Conservation (phyloP, 225 moss, liverwort and hornwort species). For the Polytrichum formosum region DNA sequence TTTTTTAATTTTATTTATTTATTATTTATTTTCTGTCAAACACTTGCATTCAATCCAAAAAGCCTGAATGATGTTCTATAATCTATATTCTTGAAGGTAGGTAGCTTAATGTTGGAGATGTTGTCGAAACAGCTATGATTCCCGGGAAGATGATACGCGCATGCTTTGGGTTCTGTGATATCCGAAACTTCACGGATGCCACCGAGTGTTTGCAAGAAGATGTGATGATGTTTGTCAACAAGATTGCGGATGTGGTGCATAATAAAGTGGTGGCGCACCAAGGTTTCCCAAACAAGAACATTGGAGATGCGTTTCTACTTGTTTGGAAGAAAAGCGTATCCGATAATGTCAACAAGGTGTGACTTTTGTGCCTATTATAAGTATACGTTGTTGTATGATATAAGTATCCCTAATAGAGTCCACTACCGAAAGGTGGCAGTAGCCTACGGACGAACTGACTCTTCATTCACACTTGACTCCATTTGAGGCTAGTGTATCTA, state of each 20-base stretch:
- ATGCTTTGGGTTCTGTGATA: slow-evolving; percentile 97
- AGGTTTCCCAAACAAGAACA: slow-evolving; percentile 98
- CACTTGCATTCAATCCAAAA: too few species aligned
- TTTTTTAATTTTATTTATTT: too few species aligned
- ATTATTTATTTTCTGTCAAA: too few species aligned
- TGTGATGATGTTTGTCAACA: slow-evolving; percentile 99
- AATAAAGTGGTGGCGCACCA: slow-evolving; percentile 88
- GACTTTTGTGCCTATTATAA: neutral
- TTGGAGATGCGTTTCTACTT: slow-evolving; percentile 93
- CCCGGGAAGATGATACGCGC: slow-evolving; percentile 94
- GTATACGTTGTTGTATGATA: too few species aligned
- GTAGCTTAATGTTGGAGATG: too few species aligned
- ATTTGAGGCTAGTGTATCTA: too few species aligned
- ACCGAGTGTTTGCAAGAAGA: slow-evolving; percentile 99
- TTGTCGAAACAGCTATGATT: slow-evolving; percentile 63
- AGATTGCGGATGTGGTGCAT: slow-evolving; percentile 95
- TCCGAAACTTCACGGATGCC: slow-evolving; percentile 93
- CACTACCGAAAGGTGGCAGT: too few species aligned
- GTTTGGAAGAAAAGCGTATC: slow-evolving; percentile 93
- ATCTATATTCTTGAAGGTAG: neutral
- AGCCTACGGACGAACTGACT: too few species aligned
- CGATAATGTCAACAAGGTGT: slow-evolving; percentile 80
- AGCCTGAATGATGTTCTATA: neutral
- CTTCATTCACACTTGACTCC: too few species aligned
- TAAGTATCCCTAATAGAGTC: too few species aligned